A percentile compares a stretch with the other conserved stretches of the same genome.
These are phyloP conservation scores for Sclerotinia glacialis DNA, from an alignment of 2,329 filamentous ascomycete genomes.

Conservation along the genomic window DNA sequence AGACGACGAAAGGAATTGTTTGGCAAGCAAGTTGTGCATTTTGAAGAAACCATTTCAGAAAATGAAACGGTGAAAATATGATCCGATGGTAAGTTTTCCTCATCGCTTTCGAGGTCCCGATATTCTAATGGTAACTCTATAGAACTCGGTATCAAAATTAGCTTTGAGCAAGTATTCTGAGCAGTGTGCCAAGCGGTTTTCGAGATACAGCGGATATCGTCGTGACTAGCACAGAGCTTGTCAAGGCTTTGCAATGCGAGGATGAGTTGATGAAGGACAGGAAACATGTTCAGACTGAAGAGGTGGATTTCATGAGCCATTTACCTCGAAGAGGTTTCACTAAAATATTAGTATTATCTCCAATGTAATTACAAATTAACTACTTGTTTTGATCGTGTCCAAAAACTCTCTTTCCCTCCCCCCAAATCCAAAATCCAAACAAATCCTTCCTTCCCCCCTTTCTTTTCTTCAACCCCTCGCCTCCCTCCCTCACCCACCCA, in stretches of 20 bases:
- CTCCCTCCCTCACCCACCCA: no score
- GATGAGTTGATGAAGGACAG: background rate
- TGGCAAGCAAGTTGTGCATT: slow-evolving; percentile 4
- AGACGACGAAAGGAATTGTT: background rate
- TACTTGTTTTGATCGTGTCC: background rate
- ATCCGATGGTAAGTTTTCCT: background rate
- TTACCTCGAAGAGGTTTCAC: background rate
- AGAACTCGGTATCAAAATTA: background rate
- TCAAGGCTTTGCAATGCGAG: background rate
- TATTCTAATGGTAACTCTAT: background rate
- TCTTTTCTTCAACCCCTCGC: no score
- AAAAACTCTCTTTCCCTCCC: no score
- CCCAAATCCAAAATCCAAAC: no score
- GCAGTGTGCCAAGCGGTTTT: background rate
- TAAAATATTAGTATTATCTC: background rate
- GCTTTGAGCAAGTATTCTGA: slow-evolving; percentile 3
- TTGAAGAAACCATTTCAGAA: background rate
- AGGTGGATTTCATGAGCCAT: background rate
- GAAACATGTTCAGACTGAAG: slow-evolving; percentile 2
- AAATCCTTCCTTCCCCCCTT: no score
- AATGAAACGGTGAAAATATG: background rate
- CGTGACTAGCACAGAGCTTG: slow-evolving; percentile 6
- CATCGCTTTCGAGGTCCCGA: background rate
- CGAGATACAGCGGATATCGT: background rate
- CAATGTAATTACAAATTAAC: background rate